Conservation (phyloP, 257 asterid genomes). For the Solanum chilense region DNA sequence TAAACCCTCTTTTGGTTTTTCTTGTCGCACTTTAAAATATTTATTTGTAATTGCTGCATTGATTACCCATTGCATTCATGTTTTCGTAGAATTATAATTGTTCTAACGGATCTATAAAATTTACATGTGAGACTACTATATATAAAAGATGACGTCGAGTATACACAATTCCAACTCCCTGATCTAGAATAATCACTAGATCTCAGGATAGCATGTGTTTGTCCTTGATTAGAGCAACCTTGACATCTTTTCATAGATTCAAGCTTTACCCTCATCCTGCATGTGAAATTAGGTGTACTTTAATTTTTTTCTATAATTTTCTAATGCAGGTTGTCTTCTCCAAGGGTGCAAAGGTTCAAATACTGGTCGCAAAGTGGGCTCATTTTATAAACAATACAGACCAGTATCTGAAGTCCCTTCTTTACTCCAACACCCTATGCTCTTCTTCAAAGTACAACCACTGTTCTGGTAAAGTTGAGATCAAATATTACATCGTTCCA, state of each 20-base stretch:
- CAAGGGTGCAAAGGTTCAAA: slow-evolving; percentile 53
- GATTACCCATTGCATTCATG: neutral
- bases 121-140: neutral
- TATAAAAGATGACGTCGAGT: neutral
- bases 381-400: slow-evolving; percentile 63
- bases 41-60: neutral
- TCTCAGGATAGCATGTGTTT: neutral
- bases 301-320: neutral
- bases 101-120: neutral
- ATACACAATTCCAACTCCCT: neutral
- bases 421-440: slow-evolving; percentile 62
- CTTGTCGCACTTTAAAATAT: neutral
- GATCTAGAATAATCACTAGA: neutral
- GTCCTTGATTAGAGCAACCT: neutral
- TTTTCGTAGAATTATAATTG: neutral
- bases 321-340: slow-evolving; percentile 53
- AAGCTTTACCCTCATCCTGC: neutral
- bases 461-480: slow-evolving; percentile 66
- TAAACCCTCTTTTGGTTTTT: neutral
- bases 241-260: neutral
- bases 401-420: slow-evolving; percentile 54
- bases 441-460: slow-evolving; percentile 51
- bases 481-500: slow-evolving; percentile 66
- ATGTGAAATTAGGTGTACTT: neutral
- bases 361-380: slow-evolving; percentile 71